Evolutionary conservation across 768 basidiomycete species (phyloP).

Genomic region (Fomitopsis serialis): DNA sequence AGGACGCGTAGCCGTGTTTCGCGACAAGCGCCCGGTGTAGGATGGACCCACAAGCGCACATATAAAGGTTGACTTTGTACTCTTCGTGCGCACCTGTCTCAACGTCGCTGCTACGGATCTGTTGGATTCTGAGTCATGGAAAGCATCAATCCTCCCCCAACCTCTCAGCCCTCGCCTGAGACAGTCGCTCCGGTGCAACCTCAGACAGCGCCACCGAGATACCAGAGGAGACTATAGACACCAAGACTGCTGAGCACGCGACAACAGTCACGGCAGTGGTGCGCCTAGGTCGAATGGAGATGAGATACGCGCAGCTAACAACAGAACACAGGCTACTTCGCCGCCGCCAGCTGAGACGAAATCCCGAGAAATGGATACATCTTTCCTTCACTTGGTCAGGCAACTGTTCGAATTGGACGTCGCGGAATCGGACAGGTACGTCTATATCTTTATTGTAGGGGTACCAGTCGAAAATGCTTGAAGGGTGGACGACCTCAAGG

Average conservation of each 20-base stretch:
- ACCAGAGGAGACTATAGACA: not conserved
- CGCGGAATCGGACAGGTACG: constrained; percentile 73
- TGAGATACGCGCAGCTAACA: not conserved
- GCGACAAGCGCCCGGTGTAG: not conserved
- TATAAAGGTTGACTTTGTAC: not conserved
- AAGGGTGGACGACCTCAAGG: constrained; percentile 81
- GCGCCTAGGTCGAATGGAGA: not conserved
- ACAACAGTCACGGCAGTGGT: not conserved
- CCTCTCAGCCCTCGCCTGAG: too few species aligned
- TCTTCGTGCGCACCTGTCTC: too few species aligned
- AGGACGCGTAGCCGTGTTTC: not conserved
- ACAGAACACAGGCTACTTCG: not conserved
- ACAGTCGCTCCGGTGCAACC: not conserved
- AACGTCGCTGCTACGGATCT: too few species aligned
- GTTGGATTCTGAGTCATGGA: too few species aligned
- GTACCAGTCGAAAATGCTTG: not conserved
- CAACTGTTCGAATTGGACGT: constrained; percentile 56
- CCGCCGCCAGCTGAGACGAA: not conserved
- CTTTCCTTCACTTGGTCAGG: constrained; percentile 72
- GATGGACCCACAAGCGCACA: not conserved
- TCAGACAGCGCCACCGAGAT: not conserved
- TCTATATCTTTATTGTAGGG: not conserved
- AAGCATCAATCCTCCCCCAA: too few species aligned
- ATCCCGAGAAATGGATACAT: constrained; percentile 43
- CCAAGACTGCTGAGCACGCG: not conserved